Evolutionary conservation across 2,329 filamentous ascomycete species (phyloP).

Genomic region (Lasiodiplodia theobromae): DNA sequence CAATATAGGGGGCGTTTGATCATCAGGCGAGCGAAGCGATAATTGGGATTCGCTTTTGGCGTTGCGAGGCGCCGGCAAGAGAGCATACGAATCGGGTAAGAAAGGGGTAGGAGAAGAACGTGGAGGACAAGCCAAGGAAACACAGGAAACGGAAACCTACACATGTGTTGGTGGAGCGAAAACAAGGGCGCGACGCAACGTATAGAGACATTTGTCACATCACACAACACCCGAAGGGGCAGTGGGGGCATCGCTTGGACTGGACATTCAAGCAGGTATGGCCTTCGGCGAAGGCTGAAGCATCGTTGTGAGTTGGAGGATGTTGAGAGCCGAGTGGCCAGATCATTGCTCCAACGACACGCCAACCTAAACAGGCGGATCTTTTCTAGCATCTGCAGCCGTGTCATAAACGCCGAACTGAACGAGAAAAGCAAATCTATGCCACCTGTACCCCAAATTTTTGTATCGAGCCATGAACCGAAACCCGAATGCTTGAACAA

Average conservation of each 20-base stretch:
- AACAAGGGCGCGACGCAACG: background rate
- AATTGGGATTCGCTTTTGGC: slow-evolving; percentile 23
- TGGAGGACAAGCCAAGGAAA: background rate
- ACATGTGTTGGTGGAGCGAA: background rate
- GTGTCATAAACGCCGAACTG: slow-evolving; percentile 29
- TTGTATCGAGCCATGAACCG: slow-evolving; percentile 28
- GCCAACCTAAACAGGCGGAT: slow-evolving; percentile 27
- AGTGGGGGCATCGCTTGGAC: slow-evolving; percentile 25
- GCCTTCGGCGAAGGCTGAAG: slow-evolving; percentile 11
- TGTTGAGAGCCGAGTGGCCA: slow-evolving; percentile 27
- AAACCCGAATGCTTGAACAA: slow-evolving; percentile 29
- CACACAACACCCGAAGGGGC: slow-evolving; percentile 19
- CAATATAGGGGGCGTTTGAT: slow-evolving; percentile 26
- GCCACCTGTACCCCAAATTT: slow-evolving; percentile 29
- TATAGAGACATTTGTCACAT: slow-evolving; percentile 19
- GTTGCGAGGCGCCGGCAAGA: slow-evolving; percentile 20
- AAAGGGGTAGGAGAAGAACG: slow-evolving; percentile 13
- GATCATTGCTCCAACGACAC: slow-evolving; percentile 26
- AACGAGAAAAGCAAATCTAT: slow-evolving; percentile 28
- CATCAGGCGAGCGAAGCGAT: slow-evolving; percentile 25
- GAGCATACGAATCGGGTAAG: slow-evolving; percentile 10
- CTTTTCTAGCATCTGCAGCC: slow-evolving; percentile 31
- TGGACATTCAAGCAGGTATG: slow-evolving; percentile 19
- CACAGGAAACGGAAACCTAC: slow-evolving; percentile 15
- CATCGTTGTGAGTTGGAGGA: slow-evolving; percentile 19